These are phyloP conservation scores for Solanum dulcamara DNA, from an alignment of 257 asterid genomes.

Conservation along the genomic window DNA sequence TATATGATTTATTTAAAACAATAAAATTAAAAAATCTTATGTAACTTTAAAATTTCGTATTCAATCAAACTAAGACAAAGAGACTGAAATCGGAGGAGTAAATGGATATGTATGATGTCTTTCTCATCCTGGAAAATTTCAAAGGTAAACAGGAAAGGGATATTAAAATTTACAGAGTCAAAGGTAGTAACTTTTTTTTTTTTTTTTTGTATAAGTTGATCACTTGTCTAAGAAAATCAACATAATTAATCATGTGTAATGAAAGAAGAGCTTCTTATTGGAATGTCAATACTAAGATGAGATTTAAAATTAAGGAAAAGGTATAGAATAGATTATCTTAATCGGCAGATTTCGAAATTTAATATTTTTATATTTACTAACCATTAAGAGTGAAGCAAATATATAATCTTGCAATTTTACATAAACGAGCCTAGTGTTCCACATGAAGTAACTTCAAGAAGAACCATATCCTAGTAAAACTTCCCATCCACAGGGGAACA, in stretches of 20 bases:
- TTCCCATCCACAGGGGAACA: not conserved
- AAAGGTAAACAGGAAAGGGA: not conserved
- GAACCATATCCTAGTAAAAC: not conserved
- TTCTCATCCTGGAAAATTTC: not conserved
- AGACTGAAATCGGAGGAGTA: not conserved
- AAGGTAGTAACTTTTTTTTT: not conserved
- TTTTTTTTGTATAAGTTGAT: not conserved
- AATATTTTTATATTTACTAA: constrained; percentile 8
- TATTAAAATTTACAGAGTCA: too few species aligned
- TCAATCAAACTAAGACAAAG: not conserved
- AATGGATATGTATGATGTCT: too few species aligned
- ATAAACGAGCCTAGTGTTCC: not conserved
- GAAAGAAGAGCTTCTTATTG: constrained; percentile 7
- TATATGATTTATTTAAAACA: too few species aligned
- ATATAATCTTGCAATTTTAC: not conserved
- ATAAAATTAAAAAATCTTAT: too few species aligned
- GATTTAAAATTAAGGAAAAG: constrained; percentile 1
- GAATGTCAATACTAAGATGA: constrained; percentile 17
- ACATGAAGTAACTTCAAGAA: not conserved
- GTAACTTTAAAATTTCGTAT: too few species aligned
- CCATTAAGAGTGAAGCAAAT: not conserved
- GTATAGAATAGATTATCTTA: constrained; percentile 20
- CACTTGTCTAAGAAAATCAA: not conserved
- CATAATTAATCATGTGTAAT: not conserved
- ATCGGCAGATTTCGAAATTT: constrained; percentile 15